A percentile compares a stretch with the other conserved stretches of the same genome.
Evolutionary conservation across 2,329 filamentous ascomycete genomes (phyloP).

Genomic region (Fusarium poae): DNA sequence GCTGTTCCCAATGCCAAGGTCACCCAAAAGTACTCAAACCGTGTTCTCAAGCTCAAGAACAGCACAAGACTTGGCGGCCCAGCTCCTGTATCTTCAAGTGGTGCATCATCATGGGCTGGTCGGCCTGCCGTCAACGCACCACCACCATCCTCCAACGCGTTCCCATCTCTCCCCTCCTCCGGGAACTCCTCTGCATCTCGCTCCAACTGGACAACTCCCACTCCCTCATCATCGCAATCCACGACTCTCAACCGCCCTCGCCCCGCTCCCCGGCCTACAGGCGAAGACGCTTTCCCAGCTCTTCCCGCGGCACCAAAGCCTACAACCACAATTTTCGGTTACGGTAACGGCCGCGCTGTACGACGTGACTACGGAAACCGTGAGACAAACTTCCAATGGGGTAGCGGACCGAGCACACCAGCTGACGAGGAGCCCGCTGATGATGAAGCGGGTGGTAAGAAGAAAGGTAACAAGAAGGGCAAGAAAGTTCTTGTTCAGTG

Average conservation of each 20-base stretch:
- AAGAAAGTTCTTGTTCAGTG: slow-evolving; percentile 74
- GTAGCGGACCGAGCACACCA: slow-evolving; percentile 48
- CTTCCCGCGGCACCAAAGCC: slow-evolving; percentile 82
- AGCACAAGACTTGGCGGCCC: slow-evolving; percentile 63
- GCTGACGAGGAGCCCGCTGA: slow-evolving; percentile 47
- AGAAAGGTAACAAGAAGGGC: slow-evolving; percentile 70
- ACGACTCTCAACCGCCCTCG: slow-evolving; percentile 37
- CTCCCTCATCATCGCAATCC: slow-evolving; percentile 49
- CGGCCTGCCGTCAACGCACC: slow-evolving; percentile 36
- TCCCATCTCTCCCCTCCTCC: slow-evolving; percentile 58
- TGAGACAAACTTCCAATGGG: slow-evolving; percentile 68
- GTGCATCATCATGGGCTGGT: slow-evolving; percentile 44
- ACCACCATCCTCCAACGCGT: slow-evolving; percentile 53
- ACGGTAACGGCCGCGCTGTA: slow-evolving; percentile 66
- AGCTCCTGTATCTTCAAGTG: slow-evolving; percentile 45
- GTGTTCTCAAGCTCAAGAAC: slow-evolving; percentile 71
- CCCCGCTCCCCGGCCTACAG: slow-evolving; percentile 46
- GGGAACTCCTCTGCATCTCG: slow-evolving; percentile 44
- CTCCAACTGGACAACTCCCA: slow-evolving; percentile 50
- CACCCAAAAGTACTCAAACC: slow-evolving; percentile 64
- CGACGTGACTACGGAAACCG: slow-evolving; percentile 64
- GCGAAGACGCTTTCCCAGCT: slow-evolving; percentile 81
- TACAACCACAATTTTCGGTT: slow-evolving; percentile 72
- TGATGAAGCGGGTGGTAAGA: slow-evolving; percentile 56
- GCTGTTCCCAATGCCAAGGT: slow-evolving; percentile 56